Conservation (phyloP, 345 rosid species). For the Pistacia integerrima region DNA sequence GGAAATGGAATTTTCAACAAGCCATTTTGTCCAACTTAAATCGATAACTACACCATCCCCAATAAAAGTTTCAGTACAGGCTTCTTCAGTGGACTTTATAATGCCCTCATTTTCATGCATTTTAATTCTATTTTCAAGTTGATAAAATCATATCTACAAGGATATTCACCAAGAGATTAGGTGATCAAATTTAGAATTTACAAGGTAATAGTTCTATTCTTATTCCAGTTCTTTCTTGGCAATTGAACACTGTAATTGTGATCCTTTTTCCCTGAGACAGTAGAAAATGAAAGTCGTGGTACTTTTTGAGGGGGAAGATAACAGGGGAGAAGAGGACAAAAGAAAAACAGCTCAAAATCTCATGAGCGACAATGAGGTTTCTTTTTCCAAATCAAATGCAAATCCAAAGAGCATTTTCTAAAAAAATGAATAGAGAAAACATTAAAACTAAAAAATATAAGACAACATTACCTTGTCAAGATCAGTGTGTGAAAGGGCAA, state of each 20-base stretch:
- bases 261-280: background rate
- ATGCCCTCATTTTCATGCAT: background rate
- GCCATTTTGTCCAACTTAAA: background rate
- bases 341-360: background rate
- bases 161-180: background rate
- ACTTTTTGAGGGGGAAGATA: background rate
- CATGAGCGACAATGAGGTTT: background rate
- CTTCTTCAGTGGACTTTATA: background rate
- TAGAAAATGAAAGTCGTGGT: background rate
- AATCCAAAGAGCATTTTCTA: background rate
- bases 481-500: conserved; percentile 92
- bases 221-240: background rate
- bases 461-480: conserved; percentile 58
- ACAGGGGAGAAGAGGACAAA: background rate
- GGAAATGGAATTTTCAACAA: background rate
- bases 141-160: background rate
- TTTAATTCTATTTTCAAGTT: background rate
- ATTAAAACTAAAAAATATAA: background rate
- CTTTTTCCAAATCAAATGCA: background rate
- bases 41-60: background rate
- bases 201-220: background rate
- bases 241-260: background rate
- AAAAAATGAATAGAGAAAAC: background rate
- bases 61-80: background rate
- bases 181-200: background rate